Evolutionary conservation across 129 eudicot species (phyloP).

Genomic region (Erigeron canadensis): DNA sequence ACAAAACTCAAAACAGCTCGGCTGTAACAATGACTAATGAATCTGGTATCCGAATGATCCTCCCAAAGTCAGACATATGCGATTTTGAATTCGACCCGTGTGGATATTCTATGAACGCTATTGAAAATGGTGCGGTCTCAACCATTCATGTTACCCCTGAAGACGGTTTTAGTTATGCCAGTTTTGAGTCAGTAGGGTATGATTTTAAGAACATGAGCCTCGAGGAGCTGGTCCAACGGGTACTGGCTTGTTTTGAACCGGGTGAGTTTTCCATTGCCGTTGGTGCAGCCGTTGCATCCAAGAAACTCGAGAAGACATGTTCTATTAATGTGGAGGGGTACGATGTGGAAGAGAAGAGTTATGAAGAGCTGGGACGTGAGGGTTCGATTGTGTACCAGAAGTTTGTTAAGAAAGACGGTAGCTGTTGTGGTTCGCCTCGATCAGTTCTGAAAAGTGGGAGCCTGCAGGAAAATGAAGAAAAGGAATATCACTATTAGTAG

Average conservation of each 20-base stretch:
- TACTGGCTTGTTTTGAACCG: neutral
- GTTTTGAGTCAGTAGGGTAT: neutral
- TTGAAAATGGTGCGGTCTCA: neutral
- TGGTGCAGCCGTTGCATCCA: conserved; percentile 44
- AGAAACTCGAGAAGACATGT: conserved; percentile 27
- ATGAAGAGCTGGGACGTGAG: conserved; percentile 57
- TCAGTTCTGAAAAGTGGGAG: conserved; percentile 53
- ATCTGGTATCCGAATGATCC: neutral
- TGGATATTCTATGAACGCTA: neutral
- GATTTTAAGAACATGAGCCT: neutral
- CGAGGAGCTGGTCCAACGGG: neutral
- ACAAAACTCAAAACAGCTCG: neutral
- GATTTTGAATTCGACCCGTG: neutral
- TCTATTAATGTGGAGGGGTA: conserved; percentile 45
- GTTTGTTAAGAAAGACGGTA: conserved; percentile 41
- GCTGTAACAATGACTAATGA: neutral
- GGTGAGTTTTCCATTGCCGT: conserved; percentile 20
- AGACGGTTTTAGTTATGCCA: neutral
- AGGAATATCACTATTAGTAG: conserved; percentile 49
- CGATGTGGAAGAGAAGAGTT: conserved; percentile 36
- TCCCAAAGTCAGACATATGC: neutral
- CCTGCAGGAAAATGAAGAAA: conserved; percentile 50
- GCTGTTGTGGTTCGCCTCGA: conserved; percentile 58
- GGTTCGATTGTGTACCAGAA: conserved; percentile 59
- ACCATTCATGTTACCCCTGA: neutral